Evolutionary conservation across 176 grass and related monocot genomes (phyloP), one percentile per base, ranked within the genome.

Genomic region (Zizania latifolia): DNA sequence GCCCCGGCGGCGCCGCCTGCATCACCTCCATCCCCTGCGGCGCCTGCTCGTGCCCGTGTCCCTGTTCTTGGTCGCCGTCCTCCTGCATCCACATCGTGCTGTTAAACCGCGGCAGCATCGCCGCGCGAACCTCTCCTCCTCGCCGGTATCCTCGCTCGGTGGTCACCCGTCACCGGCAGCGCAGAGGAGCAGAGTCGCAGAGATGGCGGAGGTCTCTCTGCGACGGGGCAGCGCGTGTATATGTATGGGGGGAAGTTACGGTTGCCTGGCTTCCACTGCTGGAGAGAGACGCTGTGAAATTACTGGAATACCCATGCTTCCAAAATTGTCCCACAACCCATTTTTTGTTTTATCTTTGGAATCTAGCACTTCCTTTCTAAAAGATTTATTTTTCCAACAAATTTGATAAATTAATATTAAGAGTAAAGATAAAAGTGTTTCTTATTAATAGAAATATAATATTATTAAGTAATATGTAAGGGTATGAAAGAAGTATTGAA

Each of bases 71-170:
- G 39, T 38, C 63, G 63, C 23, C 75, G 68, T 76, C 87, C 26
- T 92, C 88, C 12, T 78, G 79, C 43, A 88, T 76, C 96, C 96
- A 94, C 41, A 89, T 76, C 33, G 82, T 51, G 66, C 68, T 84
- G 55, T 71, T 79, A 16, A 87, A 83, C 81, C 80, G 86, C 28
- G 89, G 88, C 4, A 92, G 89, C 95, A 94, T 94, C 63, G 62
- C 26, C 40, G 13, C 56, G 62, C 12, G 64, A 44, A 28, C 4
- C 2, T 17, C n/a, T 4, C 1, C 7, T 58, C 30, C 58, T 37
- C 17, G 31, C 32, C 0, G 8, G 36, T 38, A 9, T 12, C 40
- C 40, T 43, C 12, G 40, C 1, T 12, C 40, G 43, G 43, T 45
- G 43, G 43, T 45, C 40, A 43, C 40, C 40, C 14, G 43, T 45